These are phyloP conservation scores for Emergomyces pasteurianus DNA, from an alignment of 2,329 filamentous ascomycete genomes.

Conservation along the genomic window DNA sequence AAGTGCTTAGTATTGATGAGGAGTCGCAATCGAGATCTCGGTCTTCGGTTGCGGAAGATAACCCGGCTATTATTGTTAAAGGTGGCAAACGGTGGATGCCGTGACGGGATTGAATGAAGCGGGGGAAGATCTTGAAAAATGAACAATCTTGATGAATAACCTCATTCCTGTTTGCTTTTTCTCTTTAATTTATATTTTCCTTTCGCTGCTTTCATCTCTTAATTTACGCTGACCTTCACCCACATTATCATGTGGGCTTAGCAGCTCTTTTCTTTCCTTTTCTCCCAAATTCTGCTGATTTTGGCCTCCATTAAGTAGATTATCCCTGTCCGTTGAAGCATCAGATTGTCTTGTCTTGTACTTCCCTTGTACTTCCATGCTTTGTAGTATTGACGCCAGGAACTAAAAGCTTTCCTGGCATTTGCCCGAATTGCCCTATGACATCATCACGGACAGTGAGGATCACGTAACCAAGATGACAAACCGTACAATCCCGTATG, in stretches of 20 bases:
- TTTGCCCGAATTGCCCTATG: background rate
- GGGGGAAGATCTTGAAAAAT: background rate
- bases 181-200: background rate
- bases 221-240: background rate
- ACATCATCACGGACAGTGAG: background rate
- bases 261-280: background rate
- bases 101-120: background rate
- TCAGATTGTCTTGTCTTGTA: background rate
- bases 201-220: background rate
- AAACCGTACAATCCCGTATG: too few relatives aligned
- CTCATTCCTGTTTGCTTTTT: background rate
- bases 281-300: background rate
- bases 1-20: slow-evolving; percentile 19
- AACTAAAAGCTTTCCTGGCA: too few relatives aligned
- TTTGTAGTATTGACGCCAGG: too few relatives aligned
- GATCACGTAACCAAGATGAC: too few relatives aligned
- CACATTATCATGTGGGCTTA: background rate
- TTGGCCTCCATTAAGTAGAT: background rate
- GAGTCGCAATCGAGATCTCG: slow-evolving; percentile 6
- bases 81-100: background rate
- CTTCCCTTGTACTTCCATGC: background rate
- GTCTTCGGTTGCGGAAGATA: background rate
- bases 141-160: background rate
- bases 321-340: background rate
- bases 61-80: background rate